Evolutionary conservation across 2,329 filamentous ascomycete species (phyloP).

Genomic region (Paraconiothyrium brasiliense): DNA sequence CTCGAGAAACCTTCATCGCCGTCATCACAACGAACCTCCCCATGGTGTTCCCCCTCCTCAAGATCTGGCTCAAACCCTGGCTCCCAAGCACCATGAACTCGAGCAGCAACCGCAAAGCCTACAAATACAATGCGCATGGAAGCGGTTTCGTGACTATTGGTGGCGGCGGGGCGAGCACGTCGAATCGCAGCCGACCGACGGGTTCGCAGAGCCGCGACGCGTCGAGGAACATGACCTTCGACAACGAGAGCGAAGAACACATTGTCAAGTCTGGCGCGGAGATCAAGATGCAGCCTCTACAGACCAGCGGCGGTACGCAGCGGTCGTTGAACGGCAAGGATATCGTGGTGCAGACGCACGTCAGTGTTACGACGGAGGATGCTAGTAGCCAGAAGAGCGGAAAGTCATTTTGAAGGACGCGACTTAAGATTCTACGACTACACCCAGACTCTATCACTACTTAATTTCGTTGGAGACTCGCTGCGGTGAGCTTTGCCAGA

Average conservation of each 20-base stretch:
- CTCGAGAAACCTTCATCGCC: constrained; percentile 58
- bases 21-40: constrained; percentile 57
- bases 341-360: constrained; percentile 25
- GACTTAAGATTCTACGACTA: background rate
- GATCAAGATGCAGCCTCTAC: constrained; percentile 22
- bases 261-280: constrained; percentile 17
- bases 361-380: constrained; percentile 29
- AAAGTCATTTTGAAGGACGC: constrained; percentile 3
- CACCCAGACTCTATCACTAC: background rate
- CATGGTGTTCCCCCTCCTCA: constrained; percentile 46
- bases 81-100: constrained; percentile 23
- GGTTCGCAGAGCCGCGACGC: constrained; percentile 5
- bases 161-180: constrained; percentile 18
- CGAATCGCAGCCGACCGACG: constrained; percentile 14
- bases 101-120: constrained; percentile 23
- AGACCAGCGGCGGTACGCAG: background rate
- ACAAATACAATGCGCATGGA: constrained; percentile 22
- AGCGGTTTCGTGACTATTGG: constrained; percentile 31
- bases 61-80: constrained; percentile 23
- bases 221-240: constrained; percentile 21
- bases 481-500: background rate
- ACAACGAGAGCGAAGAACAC: constrained; percentile 28
- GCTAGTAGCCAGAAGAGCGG: background rate
- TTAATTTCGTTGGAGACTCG: background rate
- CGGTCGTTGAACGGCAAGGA: constrained; percentile 1